These are phyloP conservation scores for Ogataea kodamae DNA, from an alignment of 805 yeast species.

Conservation along the genomic window DNA sequence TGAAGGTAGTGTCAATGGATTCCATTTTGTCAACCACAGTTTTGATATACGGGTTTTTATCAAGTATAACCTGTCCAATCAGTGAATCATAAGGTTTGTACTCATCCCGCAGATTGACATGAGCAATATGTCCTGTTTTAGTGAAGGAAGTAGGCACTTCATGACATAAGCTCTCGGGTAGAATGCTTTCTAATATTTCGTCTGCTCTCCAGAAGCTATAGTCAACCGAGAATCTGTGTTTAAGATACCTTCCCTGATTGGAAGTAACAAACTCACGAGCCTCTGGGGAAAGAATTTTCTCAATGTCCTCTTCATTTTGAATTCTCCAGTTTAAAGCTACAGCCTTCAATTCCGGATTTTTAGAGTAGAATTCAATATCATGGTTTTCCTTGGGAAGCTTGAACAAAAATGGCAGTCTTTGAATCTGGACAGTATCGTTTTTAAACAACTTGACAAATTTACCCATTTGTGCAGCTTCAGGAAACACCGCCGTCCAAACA, in stretches of 20 bases:
- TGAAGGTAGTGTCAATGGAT: slow-evolving; percentile 77
- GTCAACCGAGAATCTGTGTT: slow-evolving; percentile 54
- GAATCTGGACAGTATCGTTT: slow-evolving; percentile 63
- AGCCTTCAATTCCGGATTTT: slow-evolving; percentile 39
- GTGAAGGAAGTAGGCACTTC: slow-evolving; percentile 91
- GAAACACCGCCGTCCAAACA: slow-evolving; percentile 65
- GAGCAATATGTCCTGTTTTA: slow-evolving; percentile 93
- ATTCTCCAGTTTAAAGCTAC: slow-evolving; percentile 59
- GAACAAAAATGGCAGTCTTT: slow-evolving; percentile 69
- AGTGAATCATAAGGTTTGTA: slow-evolving; percentile 76
- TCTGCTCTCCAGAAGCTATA: slow-evolving; percentile 89
- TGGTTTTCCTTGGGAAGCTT: slow-evolving; percentile 15
- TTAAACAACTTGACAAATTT: slow-evolving; percentile 56
- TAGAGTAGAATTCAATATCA: neutral
- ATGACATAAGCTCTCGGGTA: slow-evolving; percentile 66
- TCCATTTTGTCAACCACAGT: slow-evolving; percentile 93
- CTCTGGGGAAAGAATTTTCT: slow-evolving; percentile 36
- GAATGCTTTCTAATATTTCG: slow-evolving; percentile 70
- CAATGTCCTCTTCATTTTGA: slow-evolving; percentile 36
- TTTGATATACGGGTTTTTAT: slow-evolving; percentile 74
- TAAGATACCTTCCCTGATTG: slow-evolving; percentile 43
- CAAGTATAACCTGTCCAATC: slow-evolving; percentile 87
- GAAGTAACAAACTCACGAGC: slow-evolving; percentile 47
- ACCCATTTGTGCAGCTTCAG: slow-evolving; percentile 62
- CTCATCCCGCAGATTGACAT: slow-evolving; percentile 77